These are phyloP conservation scores for Carpinus viminea DNA, from an alignment of 306 rosid genomes.

Conservation along the genomic window DNA sequence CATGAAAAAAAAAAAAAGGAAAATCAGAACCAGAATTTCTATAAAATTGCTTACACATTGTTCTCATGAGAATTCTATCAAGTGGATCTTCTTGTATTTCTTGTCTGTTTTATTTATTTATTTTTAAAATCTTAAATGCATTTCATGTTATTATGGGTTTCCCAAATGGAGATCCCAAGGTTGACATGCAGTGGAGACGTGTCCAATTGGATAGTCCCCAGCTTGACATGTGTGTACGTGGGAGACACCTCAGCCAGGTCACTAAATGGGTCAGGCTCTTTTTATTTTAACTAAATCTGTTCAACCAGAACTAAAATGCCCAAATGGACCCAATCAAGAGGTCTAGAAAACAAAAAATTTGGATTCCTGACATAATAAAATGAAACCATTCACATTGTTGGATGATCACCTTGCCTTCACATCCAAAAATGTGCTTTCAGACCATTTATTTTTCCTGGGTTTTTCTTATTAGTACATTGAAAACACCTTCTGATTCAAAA, in stretches of 20 bases:
- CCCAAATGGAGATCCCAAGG: not conserved
- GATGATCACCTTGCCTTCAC: too few species aligned
- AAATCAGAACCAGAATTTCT: not conserved
- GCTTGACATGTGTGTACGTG: not conserved
- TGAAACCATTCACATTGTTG: too few species aligned
- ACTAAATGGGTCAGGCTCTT: not conserved
- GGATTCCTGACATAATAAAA: too few species aligned
- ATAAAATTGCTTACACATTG: not conserved
- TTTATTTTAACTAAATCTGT: not conserved
- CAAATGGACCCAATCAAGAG: too few species aligned
- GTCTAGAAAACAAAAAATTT: too few species aligned
- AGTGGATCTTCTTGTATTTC: not conserved
- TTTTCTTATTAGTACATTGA: too few species aligned
- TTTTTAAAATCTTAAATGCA: not conserved
- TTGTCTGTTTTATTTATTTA: not conserved
- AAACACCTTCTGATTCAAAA: not conserved
- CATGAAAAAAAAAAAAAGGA: not conserved
- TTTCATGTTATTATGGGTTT: not conserved
- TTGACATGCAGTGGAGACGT: not conserved
- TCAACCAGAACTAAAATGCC: too few species aligned
- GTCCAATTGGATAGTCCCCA: not conserved
- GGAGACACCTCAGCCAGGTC: not conserved
- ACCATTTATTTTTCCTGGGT: not conserved
- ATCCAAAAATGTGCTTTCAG: not conserved
- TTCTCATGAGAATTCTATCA: not conserved